Evolutionary conservation across 2,329 filamentous ascomycete genomes (phyloP), one percentile per base, ranked within the genome.

Genomic region (Tolypocladium tropicale): DNA sequence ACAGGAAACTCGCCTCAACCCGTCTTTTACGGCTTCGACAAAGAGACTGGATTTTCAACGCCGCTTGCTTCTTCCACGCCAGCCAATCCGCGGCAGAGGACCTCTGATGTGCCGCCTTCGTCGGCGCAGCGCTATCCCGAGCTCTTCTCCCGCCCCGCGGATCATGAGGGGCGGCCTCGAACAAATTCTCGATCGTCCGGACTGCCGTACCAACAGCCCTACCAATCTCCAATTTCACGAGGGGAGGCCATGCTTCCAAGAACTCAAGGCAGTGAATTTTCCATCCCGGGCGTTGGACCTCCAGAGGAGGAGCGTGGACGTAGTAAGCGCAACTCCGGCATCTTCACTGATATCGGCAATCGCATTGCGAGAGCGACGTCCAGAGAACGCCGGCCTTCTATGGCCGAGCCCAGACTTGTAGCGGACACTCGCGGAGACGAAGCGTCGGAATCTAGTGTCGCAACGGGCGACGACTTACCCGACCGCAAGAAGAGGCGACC

Each of bases 311-410:
- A 74, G 2, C 70, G 71, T 23, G 69, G 67, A 18, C 68, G 68
- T 10, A 62, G 59, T 16, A 72, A 68, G 55, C 71, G 69, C 32
- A 73, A 71, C 56, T 77, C 73, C 12, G 74, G 68, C 23, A 65
- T 82, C n/a, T 77, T 83, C 59, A 81, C 78, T 59, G 77, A 79
- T 18, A 69, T 80, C 53, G 75, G 78, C 3, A 74, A 72, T 54
- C 73, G 74, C 55, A 68, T 79, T 48, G 64, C 66, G 18, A 68
- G 70, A 6, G 64, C 64, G 7, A 67, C 65, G 2, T 68, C 70
- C 9, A 60, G 59, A 7, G 69, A 74, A 23, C 67, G 68, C 25
- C 67, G 63, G 23, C 60, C 61, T 37, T 66, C 68, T 32, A 61
- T 65, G 50, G 58, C 63, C 3, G 64, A 64, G 9, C 54, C 55